Conservation (phyloP, 441 rosid genomes). For the Dalechampia spathulata region DNA sequence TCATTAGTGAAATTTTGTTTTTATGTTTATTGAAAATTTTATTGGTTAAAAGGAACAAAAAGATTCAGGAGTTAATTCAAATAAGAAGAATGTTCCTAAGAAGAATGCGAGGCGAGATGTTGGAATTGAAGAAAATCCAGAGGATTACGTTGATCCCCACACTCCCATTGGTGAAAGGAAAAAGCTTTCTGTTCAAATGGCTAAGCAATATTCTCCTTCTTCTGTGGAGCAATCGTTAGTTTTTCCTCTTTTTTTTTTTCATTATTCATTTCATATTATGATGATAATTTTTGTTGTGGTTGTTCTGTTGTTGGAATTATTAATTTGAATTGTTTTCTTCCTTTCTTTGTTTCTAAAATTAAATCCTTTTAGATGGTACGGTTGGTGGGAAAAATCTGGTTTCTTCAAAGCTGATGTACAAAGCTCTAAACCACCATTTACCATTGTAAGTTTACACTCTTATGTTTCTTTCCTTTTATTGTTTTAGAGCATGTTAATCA, state of each 20-base stretch:
- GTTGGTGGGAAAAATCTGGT: conserved; percentile 82
- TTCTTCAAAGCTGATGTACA: conserved; percentile 60
- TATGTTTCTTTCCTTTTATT: too few relatives aligned
- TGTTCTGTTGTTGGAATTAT: too few relatives aligned
- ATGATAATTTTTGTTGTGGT: conserved; percentile 10
- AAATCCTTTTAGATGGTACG: conserved; percentile 60
- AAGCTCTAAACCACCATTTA: conserved; percentile 70
- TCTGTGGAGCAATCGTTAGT: conserved; percentile 70
- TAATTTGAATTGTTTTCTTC: too few relatives aligned
- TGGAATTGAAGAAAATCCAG: conserved; percentile 53
- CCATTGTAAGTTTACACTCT: too few relatives aligned
- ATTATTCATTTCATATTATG: too few relatives aligned
- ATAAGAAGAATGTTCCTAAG: conserved; percentile 43
- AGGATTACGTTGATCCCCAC: conserved; percentile 37
- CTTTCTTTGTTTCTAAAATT: too few relatives aligned
- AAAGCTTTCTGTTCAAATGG: conserved; percentile 68
- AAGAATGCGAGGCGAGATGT: conserved; percentile 51
- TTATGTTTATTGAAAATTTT: background rate
- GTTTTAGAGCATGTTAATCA: too few relatives aligned
- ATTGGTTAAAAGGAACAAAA: conserved; percentile 28
- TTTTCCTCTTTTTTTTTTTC: background rate
- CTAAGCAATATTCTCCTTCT: conserved; percentile 57
- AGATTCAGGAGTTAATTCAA: conserved; percentile 27
- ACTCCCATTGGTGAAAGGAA: conserved; percentile 66
- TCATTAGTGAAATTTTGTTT: background rate